Evolutionary conservation across 768 basidiomycete genomes (phyloP).

Genomic region (Podaxis sp.): DNA sequence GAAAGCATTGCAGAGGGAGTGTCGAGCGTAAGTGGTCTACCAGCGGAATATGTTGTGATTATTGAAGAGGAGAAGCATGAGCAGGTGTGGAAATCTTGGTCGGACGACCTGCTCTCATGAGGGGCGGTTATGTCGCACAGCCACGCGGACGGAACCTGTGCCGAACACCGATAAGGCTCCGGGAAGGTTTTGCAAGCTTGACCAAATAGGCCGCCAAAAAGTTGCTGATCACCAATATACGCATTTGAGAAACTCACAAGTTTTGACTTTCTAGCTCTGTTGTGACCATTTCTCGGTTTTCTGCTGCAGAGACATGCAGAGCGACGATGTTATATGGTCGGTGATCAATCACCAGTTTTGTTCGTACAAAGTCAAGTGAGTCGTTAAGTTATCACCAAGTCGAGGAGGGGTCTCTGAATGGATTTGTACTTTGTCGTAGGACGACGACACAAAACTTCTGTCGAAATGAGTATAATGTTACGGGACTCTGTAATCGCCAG

Average conservation of each 20-base stretch:
- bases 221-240: conserved; percentile 1
- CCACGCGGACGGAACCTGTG: background rate
- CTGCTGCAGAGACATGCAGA: conserved; percentile 56
- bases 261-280: background rate
- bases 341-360: conserved; percentile 95
- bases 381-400: conserved; percentile 14
- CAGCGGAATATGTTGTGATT: background rate
- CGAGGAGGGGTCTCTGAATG: conserved; percentile 7
- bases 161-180: background rate
- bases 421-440: conserved; percentile 40
- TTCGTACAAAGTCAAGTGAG: conserved; percentile 99
- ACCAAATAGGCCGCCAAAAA: conserved; percentile 7
- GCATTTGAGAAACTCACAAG: background rate
- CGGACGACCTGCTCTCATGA: background rate
- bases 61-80: conserved; percentile 2
- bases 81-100: background rate
- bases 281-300: background rate
- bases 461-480: conserved; percentile 97
- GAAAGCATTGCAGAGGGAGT: background rate
- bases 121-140: background rate
- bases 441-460: conserved; percentile 98
- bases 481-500: conserved; percentile 91
- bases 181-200: conserved; percentile 4
- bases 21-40: background rate
- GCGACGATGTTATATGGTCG: conserved; percentile 99